phyloP scores from a whole-genome alignment of 2,329 filamentous ascomycete genomes.

The Stylonectria norvegica region DNA sequence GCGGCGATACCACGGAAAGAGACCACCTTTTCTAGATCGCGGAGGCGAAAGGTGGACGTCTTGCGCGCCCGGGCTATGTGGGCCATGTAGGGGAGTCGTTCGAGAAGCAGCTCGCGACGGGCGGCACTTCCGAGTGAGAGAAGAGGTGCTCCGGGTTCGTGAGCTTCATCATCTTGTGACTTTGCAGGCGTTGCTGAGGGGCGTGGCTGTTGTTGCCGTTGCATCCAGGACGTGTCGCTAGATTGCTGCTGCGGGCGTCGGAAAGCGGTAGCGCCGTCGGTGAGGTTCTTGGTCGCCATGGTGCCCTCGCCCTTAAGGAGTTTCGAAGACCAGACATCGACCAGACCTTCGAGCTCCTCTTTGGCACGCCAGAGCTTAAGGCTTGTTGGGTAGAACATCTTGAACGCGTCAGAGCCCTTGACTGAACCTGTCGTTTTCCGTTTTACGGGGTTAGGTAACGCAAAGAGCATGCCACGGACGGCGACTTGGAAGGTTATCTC shows the following conservation, averaged over 20 bases:
- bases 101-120: slow-evolving; percentile 72
- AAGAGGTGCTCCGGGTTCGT: slow-evolving; percentile 37
- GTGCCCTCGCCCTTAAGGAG: slow-evolving; percentile 53
- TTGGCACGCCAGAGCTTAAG: slow-evolving; percentile 78
- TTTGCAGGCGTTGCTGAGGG: slow-evolving; percentile 15
- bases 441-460: slow-evolving; percentile 81
- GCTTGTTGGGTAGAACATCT: slow-evolving; percentile 89
- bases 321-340: slow-evolving; percentile 66
- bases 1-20: slow-evolving; percentile 58
- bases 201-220: slow-evolving; percentile 35
- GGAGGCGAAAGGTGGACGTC: slow-evolving; percentile 39
- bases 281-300: slow-evolving; percentile 36
- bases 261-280: slow-evolving; percentile 48
- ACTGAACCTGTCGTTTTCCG: slow-evolving; percentile 48
- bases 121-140: slow-evolving; percentile 63
- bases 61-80: slow-evolving; percentile 54
- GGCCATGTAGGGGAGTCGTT: slow-evolving; percentile 82
- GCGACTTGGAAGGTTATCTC: slow-evolving; percentile 93
- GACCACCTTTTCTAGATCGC: slow-evolving; percentile 65
- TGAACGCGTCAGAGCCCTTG: slow-evolving; percentile 62
- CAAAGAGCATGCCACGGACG: slow-evolving; percentile 80
- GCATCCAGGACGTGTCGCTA: slow-evolving; percentile 30
- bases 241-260: slow-evolving; percentile 37
- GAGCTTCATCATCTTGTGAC: slow-evolving; percentile 17
- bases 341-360: slow-evolving; percentile 73